phyloP scores from a whole-genome alignment of 768 basidiomycete species.

The Calocybe indica region DNA sequence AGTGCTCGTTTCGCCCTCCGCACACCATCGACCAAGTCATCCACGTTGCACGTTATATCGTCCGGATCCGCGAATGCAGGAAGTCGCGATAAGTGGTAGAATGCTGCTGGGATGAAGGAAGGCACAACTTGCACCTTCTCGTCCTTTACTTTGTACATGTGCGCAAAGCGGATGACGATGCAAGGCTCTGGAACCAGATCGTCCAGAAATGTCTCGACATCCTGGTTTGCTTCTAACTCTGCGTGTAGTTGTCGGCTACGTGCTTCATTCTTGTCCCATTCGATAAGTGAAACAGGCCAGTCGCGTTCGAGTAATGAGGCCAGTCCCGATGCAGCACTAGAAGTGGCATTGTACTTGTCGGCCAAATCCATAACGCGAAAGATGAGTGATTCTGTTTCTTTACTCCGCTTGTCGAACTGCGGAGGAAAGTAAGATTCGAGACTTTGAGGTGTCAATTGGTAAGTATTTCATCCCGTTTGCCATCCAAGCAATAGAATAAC shows the following conservation, averaged over 20 bases:
- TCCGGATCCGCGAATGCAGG: slow-evolving; percentile 7
- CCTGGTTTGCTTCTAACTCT: not conserved
- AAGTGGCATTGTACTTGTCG: slow-evolving; percentile 6
- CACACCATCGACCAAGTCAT: slow-evolving; percentile 2
- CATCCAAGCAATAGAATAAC: not conserved
- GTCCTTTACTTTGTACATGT: slow-evolving; percentile 3
- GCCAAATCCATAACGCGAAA: slow-evolving; percentile 3
- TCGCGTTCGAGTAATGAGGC: slow-evolving; percentile 5
- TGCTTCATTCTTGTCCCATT: slow-evolving; percentile 7
- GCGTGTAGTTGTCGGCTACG: not conserved
- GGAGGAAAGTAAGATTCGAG: too few relatives aligned
- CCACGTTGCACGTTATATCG: not conserved
- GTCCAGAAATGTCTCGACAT: not conserved
- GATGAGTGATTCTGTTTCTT: slow-evolving; percentile 4
- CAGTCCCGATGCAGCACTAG: not conserved
- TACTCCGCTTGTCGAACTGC: too few relatives aligned
- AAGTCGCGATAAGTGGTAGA: slow-evolving; percentile 10
- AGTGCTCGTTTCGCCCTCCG: slow-evolving; percentile 5
- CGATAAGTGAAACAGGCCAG: slow-evolving; percentile 5
- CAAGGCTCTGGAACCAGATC: slow-evolving; percentile 6
- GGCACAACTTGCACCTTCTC: slow-evolving; percentile 1
- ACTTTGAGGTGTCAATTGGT: too few relatives aligned
- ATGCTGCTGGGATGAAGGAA: slow-evolving; percentile 6
- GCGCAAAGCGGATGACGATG: slow-evolving; percentile 6
- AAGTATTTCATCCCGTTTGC: too few relatives aligned